A percentile compares a stretch with the other conserved stretches of the same genome.
phyloP scores from a whole-genome alignment of 1,139 yeast genomes.

The Kodamaea sp. region DNA sequence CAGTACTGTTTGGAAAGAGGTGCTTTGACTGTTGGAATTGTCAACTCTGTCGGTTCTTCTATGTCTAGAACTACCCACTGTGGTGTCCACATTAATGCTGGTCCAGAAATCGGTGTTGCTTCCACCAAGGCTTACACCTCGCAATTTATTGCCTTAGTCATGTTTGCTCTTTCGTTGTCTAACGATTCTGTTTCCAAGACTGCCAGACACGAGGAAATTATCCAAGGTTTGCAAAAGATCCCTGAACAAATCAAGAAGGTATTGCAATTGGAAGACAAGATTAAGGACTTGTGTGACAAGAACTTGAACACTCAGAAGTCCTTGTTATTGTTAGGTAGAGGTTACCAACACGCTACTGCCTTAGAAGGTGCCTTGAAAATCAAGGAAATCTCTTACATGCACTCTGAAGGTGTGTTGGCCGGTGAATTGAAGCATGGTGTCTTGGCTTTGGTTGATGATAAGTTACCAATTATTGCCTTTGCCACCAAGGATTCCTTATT shows the following conservation, averaged over 20 bases:
- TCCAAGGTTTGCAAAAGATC: conserved; percentile 79
- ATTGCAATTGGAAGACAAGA: conserved; percentile 67
- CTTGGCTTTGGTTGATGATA: conserved; percentile 91
- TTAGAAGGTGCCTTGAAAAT: conserved; percentile 98
- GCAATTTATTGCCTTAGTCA: conserved; percentile 93
- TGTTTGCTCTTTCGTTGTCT: conserved; percentile 92
- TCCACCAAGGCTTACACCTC: conserved; percentile 99
- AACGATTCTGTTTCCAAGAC: conserved; percentile 83
- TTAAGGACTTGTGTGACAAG: conserved; percentile 72
- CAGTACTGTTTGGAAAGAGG: conserved; percentile 97
- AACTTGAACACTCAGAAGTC: conserved; percentile 82
- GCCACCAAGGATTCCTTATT: conserved; percentile 97
- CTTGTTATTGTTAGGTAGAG: conserved; percentile 90
- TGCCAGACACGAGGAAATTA: conserved; percentile 80
- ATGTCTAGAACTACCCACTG: conserved; percentile 96
- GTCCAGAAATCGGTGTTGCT: conserved; percentile 99
- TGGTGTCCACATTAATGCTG: conserved; percentile 99
- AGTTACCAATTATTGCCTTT: conserved; percentile 90
- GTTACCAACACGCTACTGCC: conserved; percentile 96
- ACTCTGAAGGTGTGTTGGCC: conserved; percentile 98
- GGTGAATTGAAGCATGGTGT: conserved; percentile 99
- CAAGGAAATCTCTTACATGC: conserved; percentile 98
- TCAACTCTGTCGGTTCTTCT: conserved; percentile 89
- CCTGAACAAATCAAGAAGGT: conserved; percentile 86
- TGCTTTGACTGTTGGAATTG: conserved; percentile 96